phyloP scores from a whole-genome alignment of 306 rosid genomes.

The Quillaja saponaria region DNA sequence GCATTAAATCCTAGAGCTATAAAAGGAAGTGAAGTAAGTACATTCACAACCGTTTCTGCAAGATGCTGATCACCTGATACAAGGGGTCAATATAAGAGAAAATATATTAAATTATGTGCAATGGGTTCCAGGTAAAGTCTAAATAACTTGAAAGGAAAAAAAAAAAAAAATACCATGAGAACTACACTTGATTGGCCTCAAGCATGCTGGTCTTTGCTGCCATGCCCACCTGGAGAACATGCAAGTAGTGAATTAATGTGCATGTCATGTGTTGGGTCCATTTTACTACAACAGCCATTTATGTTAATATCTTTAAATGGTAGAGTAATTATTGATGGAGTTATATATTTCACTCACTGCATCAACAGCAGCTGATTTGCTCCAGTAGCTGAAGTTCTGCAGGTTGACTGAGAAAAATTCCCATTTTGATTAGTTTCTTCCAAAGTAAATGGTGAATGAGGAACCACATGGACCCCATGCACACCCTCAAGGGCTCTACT shows the following conservation, averaged over 20 bases:
- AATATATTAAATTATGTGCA: conserved; percentile 5
- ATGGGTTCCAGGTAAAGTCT: conserved; percentile 19
- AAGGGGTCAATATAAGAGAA: conserved; percentile 7
- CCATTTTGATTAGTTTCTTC: conserved; percentile 54
- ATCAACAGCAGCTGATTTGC: conserved; percentile 54
- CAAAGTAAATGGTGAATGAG: conserved; percentile 57
- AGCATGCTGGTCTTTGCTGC: conserved; percentile 78
- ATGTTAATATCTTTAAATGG: conserved; percentile 1
- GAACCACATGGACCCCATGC: conserved; percentile 68
- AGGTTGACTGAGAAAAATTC: conserved; percentile 36
- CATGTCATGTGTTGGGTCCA: background rate
- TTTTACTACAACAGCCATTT: conserved; percentile 3
- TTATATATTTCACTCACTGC: conserved; percentile 71
- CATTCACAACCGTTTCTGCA: conserved; percentile 77
- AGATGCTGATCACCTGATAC: conserved; percentile 69
- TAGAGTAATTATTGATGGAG: background rate
- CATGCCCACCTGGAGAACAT: conserved; percentile 64
- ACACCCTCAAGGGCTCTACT: conserved; percentile 70
- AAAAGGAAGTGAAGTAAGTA: conserved; percentile 89
- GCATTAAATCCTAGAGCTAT: conserved; percentile 76
- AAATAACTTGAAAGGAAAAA: conserved; percentile 14
- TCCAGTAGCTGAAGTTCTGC: conserved; percentile 44
- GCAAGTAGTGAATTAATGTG: conserved; percentile 27
- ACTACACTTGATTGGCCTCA: conserved; percentile 74
- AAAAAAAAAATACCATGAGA: conserved; percentile 53